phyloP scores from a whole-genome alignment of 345 rosid species.

The Aurinia saxatilis region DNA sequence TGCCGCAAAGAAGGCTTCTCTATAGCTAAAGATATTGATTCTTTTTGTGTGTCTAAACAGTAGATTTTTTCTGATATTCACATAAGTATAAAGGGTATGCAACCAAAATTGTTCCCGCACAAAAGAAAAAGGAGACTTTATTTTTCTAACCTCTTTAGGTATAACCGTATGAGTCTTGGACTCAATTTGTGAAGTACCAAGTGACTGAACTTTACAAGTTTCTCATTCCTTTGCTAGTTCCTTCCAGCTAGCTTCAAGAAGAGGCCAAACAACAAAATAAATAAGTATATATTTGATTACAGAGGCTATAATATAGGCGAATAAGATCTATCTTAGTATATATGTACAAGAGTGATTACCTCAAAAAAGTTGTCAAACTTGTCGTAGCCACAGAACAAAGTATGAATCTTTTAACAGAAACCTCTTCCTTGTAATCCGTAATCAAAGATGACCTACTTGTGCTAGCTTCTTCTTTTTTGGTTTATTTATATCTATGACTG shows the following conservation, averaged over 20 bases:
- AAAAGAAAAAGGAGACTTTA: conserved; percentile 14
- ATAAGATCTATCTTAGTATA: too few species aligned
- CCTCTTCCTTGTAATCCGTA: conserved; percentile 7
- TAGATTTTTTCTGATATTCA: conserved; percentile 12
- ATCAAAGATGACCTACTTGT: conserved; percentile 25
- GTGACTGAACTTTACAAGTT: conserved; percentile 14
- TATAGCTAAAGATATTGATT: conserved; percentile 12
- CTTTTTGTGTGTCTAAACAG: conserved; percentile 9
- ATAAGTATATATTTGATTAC: neutral
- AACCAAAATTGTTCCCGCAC: conserved; percentile 22
- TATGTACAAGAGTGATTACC: conserved; percentile 27
- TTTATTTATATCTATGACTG: neutral
- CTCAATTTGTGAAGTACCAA: conserved; percentile 18
- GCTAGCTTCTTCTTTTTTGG: conserved; percentile 16
- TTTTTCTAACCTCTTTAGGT: conserved; percentile 43
- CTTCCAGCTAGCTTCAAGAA: conserved; percentile 31
- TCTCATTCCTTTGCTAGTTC: conserved; percentile 22
- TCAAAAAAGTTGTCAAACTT: conserved; percentile 24
- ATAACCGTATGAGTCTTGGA: conserved; percentile 24
- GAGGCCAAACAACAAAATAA: conserved; percentile 4
- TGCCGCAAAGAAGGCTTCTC: conserved; percentile 13
- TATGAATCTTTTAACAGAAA: conserved; percentile 24
- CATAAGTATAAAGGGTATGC: conserved; percentile 19
- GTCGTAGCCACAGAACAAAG: conserved; percentile 15
- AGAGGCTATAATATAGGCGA: neutral